Percentiles rank a stretch among this genome's conserved stretches.
Conservation (phyloP, 139 green algal species). For the Micractinium conductrix region DNA sequence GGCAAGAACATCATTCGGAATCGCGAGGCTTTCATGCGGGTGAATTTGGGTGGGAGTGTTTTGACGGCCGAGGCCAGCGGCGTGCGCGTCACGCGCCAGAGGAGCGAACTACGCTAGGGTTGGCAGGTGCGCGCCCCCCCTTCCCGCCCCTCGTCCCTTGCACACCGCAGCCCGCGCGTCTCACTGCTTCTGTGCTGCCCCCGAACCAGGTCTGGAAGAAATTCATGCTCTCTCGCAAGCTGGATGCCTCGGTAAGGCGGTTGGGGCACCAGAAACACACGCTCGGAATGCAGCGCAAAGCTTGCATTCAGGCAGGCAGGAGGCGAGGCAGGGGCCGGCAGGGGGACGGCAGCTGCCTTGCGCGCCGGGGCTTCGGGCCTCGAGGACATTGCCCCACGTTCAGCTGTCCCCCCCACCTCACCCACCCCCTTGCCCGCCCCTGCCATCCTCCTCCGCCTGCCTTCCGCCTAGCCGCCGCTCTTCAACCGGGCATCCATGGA, state of each 20-base stretch:
- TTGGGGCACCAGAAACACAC: not conserved
- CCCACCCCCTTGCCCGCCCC: no score
- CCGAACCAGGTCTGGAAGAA: slow-evolving; percentile 9
- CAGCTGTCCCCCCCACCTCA: not conserved
- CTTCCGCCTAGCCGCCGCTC: not conserved
- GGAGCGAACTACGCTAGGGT: no score
- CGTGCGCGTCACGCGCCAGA: not conserved
- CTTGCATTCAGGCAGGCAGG: not conserved
- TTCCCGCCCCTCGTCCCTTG: not conserved
- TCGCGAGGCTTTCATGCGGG: slow-evolving; percentile 8
- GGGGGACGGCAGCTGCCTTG: not conserved
- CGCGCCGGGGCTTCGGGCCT: no score
- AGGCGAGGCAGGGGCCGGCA: not conserved
- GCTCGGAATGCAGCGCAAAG: no score
- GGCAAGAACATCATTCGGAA: not conserved
- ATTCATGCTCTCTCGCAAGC: slow-evolving; percentile 12
- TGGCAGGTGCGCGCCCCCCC: no score
- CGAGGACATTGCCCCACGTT: not conserved
- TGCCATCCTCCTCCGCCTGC: no score
- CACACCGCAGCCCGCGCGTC: not conserved
- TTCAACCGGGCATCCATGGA: slow-evolving; percentile 26
- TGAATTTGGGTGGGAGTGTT: not conserved
- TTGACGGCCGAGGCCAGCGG: not conserved
- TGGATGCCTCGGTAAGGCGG: slow-evolving; percentile 12
- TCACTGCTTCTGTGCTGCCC: no score